These are phyloP conservation scores for Debaryomyces castellii DNA, from an alignment of 805 yeast genomes.

Conservation along the genomic window DNA sequence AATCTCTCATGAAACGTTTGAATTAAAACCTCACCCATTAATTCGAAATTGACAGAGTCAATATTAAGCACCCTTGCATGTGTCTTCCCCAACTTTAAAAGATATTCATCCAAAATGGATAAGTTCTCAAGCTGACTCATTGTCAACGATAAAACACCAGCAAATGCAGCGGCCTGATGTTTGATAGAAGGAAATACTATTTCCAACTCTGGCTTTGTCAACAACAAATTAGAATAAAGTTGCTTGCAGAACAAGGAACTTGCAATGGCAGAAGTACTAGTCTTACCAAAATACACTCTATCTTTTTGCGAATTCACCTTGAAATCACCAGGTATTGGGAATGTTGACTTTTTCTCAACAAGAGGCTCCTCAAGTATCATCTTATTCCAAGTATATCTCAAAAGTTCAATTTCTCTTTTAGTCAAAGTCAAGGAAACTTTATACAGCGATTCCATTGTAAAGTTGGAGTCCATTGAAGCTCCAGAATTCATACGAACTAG, in stretches of 20 bases:
- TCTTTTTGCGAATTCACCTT: slow-evolving; percentile 1
- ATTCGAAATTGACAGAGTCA: slow-evolving; percentile 63
- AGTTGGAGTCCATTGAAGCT: slow-evolving; percentile 20
- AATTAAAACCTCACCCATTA: slow-evolving; percentile 72
- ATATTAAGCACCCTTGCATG: slow-evolving; percentile 76
- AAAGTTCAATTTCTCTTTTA: slow-evolving; percentile 41
- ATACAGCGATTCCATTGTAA: slow-evolving; percentile 15
- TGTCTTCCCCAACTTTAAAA: slow-evolving; percentile 65
- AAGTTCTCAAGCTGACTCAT: slow-evolving; percentile 64
- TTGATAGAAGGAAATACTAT: slow-evolving; percentile 68
- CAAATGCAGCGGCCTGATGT: slow-evolving; percentile 79
- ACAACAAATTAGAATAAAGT: slow-evolving; percentile 66
- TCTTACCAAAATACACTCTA: slow-evolving; percentile 9
- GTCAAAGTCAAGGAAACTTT: slow-evolving; percentile 21
- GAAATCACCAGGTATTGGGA: slow-evolving; percentile 42
- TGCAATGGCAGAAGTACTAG: slow-evolving; percentile 23
- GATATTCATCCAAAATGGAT: slow-evolving; percentile 53
- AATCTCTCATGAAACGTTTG: slow-evolving; percentile 69
- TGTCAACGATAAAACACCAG: slow-evolving; percentile 72
- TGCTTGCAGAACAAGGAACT: slow-evolving; percentile 70
- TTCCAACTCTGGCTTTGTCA: slow-evolving; percentile 61
- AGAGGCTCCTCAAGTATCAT: slow-evolving; percentile 39
- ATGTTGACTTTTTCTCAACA: slow-evolving; percentile 12
- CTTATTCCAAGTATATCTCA: slow-evolving; percentile 48
- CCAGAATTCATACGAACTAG: slow-evolving; percentile 24